These are phyloP conservation scores for Acrodontium crateriforme DNA, from an alignment of 2,329 filamentous ascomycete species.

Conservation along the genomic window DNA sequence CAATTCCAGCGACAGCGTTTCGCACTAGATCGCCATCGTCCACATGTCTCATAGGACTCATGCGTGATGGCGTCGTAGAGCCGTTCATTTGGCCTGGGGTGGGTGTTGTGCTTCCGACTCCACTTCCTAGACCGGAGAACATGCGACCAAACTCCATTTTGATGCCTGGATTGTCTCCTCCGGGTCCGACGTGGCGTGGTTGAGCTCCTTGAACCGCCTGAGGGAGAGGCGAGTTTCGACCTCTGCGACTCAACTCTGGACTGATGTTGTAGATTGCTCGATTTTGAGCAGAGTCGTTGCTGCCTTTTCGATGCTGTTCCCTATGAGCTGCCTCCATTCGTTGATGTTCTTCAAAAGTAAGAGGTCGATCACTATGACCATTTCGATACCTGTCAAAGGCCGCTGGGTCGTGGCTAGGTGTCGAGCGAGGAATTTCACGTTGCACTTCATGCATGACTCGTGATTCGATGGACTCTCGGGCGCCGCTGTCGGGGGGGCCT, in stretches of 20 bases:
- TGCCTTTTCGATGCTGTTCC: slow-evolving; percentile 30
- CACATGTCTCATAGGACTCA: slow-evolving; percentile 17
- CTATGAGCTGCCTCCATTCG: slow-evolving; percentile 37
- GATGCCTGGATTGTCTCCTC: slow-evolving; percentile 65
- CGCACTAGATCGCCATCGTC: slow-evolving; percentile 16
- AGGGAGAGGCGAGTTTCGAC: slow-evolving; percentile 73
- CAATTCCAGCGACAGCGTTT: slow-evolving; percentile 19
- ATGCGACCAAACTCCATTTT: slow-evolving; percentile 92
- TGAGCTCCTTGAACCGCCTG: slow-evolving; percentile 91
- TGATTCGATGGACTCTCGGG: slow-evolving; percentile 19
- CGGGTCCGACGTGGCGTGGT: slow-evolving; percentile 61
- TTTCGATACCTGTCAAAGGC: slow-evolving; percentile 11
- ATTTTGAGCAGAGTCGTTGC: slow-evolving; percentile 26
- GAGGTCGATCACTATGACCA: slow-evolving; percentile 24
- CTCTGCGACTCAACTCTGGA: slow-evolving; percentile 63
- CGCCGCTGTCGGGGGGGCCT: slow-evolving; percentile 11
- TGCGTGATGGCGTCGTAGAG: slow-evolving; percentile 37
- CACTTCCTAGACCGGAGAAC: slow-evolving; percentile 81
- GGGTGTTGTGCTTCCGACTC: slow-evolving; percentile 42
- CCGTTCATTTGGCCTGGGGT: slow-evolving; percentile 35
- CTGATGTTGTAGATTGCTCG: slow-evolving; percentile 60
- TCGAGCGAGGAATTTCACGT: slow-evolving; percentile 16
- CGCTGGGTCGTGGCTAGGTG: slow-evolving; percentile 11
- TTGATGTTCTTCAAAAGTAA: slow-evolving; percentile 22
- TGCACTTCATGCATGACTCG: slow-evolving; percentile 14